These are phyloP conservation scores for Plasmopara viticola DNA, from an alignment of 352 stramenopile species.

Conservation along the genomic window DNA sequence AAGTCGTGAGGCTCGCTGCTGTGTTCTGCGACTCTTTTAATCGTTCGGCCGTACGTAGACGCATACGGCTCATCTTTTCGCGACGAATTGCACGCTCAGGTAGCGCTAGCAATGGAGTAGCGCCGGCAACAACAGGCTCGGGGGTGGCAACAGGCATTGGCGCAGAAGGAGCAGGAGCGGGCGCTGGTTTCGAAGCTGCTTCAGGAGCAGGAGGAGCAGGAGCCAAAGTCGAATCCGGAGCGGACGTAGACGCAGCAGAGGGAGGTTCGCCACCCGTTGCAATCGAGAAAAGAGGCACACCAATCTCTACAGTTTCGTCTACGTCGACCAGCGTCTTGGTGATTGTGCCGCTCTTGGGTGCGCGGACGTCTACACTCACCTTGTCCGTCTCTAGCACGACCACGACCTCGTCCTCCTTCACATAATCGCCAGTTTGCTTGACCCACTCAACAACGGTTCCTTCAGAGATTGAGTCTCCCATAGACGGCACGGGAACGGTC, in stretches of 20 bases:
- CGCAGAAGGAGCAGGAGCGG: conserved; percentile 24
- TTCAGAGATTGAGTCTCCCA: conserved; percentile 96
- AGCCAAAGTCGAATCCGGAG: conserved; percentile 17
- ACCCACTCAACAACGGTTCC: conserved; percentile 96
- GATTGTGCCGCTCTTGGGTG: conserved; percentile 85
- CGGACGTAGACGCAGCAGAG: background rate
- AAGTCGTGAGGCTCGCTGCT: conserved; percentile 97
- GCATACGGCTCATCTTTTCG: conserved; percentile 99
- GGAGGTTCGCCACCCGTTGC: conserved; percentile 59
- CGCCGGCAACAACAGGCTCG: conserved; percentile 17
- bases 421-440: conserved; percentile 88
- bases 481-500: conserved; percentile 75
- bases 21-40: conserved; percentile 99
- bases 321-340: conserved; percentile 84
- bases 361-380: conserved; percentile 88
- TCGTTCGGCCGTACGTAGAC: conserved; percentile 93
- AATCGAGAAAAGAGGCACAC: conserved; percentile 90
- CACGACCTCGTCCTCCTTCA: conserved; percentile 95
- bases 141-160: conserved; percentile 17
- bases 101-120: conserved; percentile 45
- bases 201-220: conserved; percentile 11
- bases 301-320: conserved; percentile 95
- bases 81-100: conserved; percentile 47
- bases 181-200: conserved; percentile 13
- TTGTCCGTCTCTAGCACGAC: conserved; percentile 98